Evolutionary conservation across 2,329 filamentous ascomycete genomes (phyloP).

Genomic region (Corniculantispora saksenae): DNA sequence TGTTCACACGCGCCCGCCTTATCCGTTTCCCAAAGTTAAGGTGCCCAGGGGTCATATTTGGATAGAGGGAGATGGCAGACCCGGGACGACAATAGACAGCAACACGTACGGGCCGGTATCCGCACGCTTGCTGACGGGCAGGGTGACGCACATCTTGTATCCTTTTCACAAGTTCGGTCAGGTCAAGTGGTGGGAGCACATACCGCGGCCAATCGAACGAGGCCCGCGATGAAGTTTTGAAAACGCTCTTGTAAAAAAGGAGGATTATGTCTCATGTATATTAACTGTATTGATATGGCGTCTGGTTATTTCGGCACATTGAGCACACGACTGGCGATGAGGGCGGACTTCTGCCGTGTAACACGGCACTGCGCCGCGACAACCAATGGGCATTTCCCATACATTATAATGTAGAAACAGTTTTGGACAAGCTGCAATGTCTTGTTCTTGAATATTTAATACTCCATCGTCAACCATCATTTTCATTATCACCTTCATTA

Average conservation of each 20-base stretch:
- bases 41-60: constrained; percentile 87
- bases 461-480: not conserved
- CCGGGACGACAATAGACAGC: constrained; percentile 74
- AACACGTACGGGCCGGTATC: constrained; percentile 88
- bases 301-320: not conserved
- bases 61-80: constrained; percentile 87
- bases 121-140: constrained; percentile 72
- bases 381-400: not conserved
- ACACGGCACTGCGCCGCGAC: not conserved
- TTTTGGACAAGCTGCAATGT: not conserved
- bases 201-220: constrained; percentile 18
- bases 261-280: not conserved
- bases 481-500: not conserved
- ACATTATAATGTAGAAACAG: not conserved
- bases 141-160: constrained; percentile 70
- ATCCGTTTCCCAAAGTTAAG: constrained; percentile 55
- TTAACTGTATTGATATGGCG: constrained; percentile 4
- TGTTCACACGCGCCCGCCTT: constrained; percentile 65
- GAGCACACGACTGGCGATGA: not conserved
- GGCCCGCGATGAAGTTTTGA: not conserved
- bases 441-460: not conserved
- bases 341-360: not conserved
- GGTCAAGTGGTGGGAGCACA: constrained; percentile 59
- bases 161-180: constrained; percentile 62
- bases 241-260: not conserved